Percentiles rank a stretch among this genome's conserved stretches.
Conservation (phyloP, 345 rosid genomes). For the Angophora floribunda region DNA sequence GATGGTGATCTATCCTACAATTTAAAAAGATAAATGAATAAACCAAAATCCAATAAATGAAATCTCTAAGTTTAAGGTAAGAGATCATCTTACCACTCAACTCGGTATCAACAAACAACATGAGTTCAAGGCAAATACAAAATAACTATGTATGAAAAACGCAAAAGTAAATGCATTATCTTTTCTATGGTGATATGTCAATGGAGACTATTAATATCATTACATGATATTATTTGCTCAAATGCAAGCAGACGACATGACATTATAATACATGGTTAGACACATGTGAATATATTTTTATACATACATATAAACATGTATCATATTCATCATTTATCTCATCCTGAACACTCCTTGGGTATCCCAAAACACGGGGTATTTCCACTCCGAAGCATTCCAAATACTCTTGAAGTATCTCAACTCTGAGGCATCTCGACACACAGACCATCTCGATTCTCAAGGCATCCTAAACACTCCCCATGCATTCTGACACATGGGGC, state of each 20-base stretch:
- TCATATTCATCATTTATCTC: neutral
- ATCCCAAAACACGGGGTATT: neutral
- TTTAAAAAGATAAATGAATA: neutral
- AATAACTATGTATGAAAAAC: neutral
- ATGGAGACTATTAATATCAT: neutral
- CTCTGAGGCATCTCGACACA: too few relatives aligned
- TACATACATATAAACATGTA: neutral
- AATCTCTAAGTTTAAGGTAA: neutral
- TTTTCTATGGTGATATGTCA: neutral
- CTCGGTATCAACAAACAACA: neutral
- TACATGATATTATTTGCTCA: neutral
- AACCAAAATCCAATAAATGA: too few relatives aligned
- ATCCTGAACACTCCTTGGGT: neutral
- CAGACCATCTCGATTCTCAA: too few relatives aligned
- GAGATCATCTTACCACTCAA: neutral
- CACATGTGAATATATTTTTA: neutral
- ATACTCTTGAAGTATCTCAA: too few relatives aligned
- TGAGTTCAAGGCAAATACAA: neutral
- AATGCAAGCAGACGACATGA: neutral
- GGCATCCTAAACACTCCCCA: too few relatives aligned
- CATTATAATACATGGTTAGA: neutral
- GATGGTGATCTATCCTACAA: neutral
- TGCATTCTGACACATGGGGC: too few relatives aligned
- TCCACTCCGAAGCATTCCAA: too few relatives aligned
- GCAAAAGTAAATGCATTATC: neutral